Evolutionary conservation across 148 eudicot genomes (phyloP), one percentile per base, ranked within the genome.

Genomic region (Chenopodium berlandieri): DNA sequence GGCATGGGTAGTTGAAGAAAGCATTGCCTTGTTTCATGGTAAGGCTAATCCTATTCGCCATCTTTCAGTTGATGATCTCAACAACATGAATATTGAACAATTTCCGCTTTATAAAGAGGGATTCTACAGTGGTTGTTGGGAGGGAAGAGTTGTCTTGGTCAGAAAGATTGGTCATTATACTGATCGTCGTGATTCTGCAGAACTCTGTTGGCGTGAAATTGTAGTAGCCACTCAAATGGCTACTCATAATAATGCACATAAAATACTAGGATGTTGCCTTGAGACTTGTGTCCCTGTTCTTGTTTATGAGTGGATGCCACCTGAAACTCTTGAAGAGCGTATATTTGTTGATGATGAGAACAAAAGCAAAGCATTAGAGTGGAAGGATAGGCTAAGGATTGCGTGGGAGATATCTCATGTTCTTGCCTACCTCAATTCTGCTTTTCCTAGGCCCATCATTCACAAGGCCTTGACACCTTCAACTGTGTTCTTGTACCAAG

Each of bases 261-360:
- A 40, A 25, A 73, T 78, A 31, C 60, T 78, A 47, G 80, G 80
- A 11, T 78, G 63, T 27, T 78, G 73, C 37, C 80, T 78, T 22
- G 46, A 78, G 44, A 78, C 80, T 4, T 1, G 30, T 0, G 0
- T 11, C 30, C 80, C 80, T 66, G 64, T 78, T 67, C 20, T 78
- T 23, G 46, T 78, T 48, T 78, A 78, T 19, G 62, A 78, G 47
- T 78, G 73, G 63, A 9, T 32, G 23, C 64, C n/a, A 78, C 17
- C 69, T 47, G 80, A 52, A 47, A 66, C 63, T 8, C 74, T 78
- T 78, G 4, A 17, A 5, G 30, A 67, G 16, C 80, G 74, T 2
- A 48, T 78, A 68, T 37, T 37, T 37, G 11, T 78, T 9, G 3
- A n/a, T 32, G 8, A 78, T 17, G 8, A 0, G 17, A 50, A 50